phyloP scores from a whole-genome alignment of 768 basidiomycete genomes.

The Hygrophoropsis aurantiaca region DNA sequence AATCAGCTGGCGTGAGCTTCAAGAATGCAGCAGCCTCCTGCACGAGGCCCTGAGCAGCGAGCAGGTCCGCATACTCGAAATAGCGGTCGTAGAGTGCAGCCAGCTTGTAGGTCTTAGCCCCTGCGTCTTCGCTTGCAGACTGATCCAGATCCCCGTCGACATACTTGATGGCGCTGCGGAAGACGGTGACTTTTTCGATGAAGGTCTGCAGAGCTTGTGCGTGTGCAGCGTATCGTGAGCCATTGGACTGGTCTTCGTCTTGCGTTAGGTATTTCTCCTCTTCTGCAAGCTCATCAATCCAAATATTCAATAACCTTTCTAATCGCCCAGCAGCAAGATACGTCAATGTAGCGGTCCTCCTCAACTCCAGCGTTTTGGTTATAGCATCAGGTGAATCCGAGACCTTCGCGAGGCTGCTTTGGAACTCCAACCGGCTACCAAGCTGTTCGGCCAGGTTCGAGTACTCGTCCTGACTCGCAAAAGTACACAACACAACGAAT shows the following conservation, averaged over 20 bases:
- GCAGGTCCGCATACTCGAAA: constrained; percentile 91
- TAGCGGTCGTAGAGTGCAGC: constrained; percentile 88
- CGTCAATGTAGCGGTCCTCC: constrained; percentile 89
- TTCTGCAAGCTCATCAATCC: constrained; percentile 86
- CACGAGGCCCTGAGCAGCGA: constrained; percentile 88
- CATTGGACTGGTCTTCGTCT: constrained; percentile 36
- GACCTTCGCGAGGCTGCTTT: constrained; percentile 53
- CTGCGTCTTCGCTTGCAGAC: constrained; percentile 34
- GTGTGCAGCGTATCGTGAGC: constrained; percentile 74
- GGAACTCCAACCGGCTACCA: constrained; percentile 87
- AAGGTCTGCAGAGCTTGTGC: constrained; percentile 89
- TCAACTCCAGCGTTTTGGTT: constrained; percentile 46
- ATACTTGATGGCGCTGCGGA: constrained; percentile 84
- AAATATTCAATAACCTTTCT: constrained; percentile 86
- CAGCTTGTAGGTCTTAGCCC: constrained; percentile 73
- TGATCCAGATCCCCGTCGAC: constrained; percentile 66
- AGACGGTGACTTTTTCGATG: constrained; percentile 95
- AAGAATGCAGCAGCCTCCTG: constrained; percentile 80
- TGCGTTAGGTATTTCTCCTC: constrained; percentile 64
- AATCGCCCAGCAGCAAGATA: constrained; percentile 90
- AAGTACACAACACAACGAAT: constrained; percentile 95
- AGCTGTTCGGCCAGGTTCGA: constrained; percentile 87
- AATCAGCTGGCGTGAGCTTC: constrained; percentile 74
- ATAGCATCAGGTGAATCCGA: constrained; percentile 45
- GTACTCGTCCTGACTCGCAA: constrained; percentile 84